A percentile compares a stretch with the other conserved stretches of the same genome.
Conservation (phyloP, 768 basidiomycete species). For the Cystofilobasidium ferigula region DNA sequence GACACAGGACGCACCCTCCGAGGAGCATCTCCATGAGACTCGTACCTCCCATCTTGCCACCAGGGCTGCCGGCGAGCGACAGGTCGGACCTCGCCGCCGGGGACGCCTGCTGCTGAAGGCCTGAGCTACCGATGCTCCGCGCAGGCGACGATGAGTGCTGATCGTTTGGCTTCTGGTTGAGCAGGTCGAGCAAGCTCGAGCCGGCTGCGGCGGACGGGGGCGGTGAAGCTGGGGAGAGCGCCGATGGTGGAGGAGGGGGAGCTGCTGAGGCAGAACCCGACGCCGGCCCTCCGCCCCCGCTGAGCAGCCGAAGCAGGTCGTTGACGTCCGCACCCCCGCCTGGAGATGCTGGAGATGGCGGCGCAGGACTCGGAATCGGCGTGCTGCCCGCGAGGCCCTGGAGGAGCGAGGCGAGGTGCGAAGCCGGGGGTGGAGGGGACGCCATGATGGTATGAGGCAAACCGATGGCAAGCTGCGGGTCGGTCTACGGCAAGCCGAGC, state of each 20-base stretch:
- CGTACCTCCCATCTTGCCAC: neutral
- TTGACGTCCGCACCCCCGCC: neutral
- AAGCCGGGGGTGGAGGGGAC: neutral
- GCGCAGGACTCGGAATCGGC: neutral
- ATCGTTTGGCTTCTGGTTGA: neutral
- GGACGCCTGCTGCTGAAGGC: neutral
- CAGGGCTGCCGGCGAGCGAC: neutral
- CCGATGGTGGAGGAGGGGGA: neutral
- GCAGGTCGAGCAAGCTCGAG: neutral
- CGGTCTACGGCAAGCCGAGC: no score
- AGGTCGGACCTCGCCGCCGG: neutral
- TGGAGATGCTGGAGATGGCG: neutral
- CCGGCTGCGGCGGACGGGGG: neutral
- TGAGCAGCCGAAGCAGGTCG: neutral
- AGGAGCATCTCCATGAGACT: conserved; percentile 1
- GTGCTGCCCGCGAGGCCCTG: neutral
- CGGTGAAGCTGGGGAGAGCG: neutral
- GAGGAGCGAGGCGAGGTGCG: neutral
- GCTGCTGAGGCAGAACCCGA: neutral
- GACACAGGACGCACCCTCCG: neutral
- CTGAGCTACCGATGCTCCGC: neutral
- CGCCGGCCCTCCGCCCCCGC: neutral
- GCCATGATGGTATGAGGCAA: no score
- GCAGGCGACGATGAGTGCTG: neutral
- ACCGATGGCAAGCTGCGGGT: no score